Evolutionary conservation across 2,329 filamentous ascomycete genomes (phyloP).

Genomic region (Chaetomiaceae sp.): DNA sequence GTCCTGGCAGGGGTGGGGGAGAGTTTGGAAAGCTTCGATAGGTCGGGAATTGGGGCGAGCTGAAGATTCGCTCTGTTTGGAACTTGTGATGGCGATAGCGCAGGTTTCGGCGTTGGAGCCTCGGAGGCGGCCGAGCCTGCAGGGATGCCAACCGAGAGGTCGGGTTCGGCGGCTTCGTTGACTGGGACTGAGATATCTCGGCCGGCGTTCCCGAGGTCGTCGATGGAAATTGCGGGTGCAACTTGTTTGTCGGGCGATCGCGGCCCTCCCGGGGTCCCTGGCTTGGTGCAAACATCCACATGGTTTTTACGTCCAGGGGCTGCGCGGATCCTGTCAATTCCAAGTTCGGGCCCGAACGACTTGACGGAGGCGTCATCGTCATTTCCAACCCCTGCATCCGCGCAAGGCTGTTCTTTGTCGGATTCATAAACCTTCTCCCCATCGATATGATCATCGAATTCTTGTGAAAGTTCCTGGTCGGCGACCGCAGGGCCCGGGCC

Average conservation of each 20-base stretch:
- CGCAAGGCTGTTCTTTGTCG: background rate
- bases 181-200: background rate
- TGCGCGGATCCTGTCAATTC: background rate
- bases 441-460: background rate
- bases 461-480: background rate
- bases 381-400: background rate
- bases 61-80: background rate
- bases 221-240: constrained; percentile 10
- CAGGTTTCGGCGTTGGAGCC: background rate
- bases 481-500: background rate
- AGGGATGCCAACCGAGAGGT: background rate
- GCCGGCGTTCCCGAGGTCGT: background rate
- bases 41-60: constrained; percentile 6
- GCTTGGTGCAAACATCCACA: constrained; percentile 6
- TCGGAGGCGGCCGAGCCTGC: background rate
- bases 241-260: constrained; percentile 1
- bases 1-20: background rate
- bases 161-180: background rate
- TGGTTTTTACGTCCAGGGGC: background rate
- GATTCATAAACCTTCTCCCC: background rate
- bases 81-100: background rate
- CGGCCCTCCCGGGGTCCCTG: constrained; percentile 1
- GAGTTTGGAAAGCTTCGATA: background rate
- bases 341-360: background rate
- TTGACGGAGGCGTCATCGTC: background rate